phyloP scores from a whole-genome alignment of 306 rosid species.

The Prosopis cineraria region DNA sequence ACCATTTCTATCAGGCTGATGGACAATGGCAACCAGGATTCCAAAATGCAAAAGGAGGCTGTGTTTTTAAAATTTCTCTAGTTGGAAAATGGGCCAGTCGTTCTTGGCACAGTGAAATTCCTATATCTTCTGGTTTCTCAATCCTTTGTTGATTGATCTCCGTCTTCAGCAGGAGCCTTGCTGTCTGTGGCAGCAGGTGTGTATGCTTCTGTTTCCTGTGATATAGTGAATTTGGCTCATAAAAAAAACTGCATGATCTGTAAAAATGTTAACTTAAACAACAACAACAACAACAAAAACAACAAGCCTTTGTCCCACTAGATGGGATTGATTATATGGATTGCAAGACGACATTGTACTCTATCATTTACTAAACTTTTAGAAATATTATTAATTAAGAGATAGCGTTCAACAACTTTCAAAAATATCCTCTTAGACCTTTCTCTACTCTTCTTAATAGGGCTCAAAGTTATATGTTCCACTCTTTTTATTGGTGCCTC shows the following conservation, averaged over 20 bases:
- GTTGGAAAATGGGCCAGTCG: conserved; percentile 25
- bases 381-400: too few species aligned
- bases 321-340: too few species aligned
- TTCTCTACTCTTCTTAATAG: too few species aligned
- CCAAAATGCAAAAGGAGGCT: conserved; percentile 19
- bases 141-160: conserved; percentile 42
- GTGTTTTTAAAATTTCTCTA: conserved; percentile 23
- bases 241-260: conserved; percentile 7
- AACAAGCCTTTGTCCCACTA: too few species aligned
- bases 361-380: too few species aligned
- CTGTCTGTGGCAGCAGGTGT: conserved; percentile 46
- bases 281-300: too few species aligned
- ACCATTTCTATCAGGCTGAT: conserved; percentile 17
- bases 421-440: too few species aligned
- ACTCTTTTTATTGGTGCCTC: too few species aligned
- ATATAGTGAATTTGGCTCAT: conserved; percentile 30
- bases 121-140: conserved; percentile 35
- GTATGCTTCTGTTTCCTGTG: conserved; percentile 67
- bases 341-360: too few species aligned
- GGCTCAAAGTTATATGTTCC: too few species aligned
- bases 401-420: too few species aligned
- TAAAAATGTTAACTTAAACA: conserved; percentile 8
- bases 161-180: conserved; percentile 52
- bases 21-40: conserved; percentile 26
- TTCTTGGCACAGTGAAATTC: conserved; percentile 25